phyloP scores from a whole-genome alignment of 2,329 filamentous ascomycete species.

The Byssothecium circinans region DNA sequence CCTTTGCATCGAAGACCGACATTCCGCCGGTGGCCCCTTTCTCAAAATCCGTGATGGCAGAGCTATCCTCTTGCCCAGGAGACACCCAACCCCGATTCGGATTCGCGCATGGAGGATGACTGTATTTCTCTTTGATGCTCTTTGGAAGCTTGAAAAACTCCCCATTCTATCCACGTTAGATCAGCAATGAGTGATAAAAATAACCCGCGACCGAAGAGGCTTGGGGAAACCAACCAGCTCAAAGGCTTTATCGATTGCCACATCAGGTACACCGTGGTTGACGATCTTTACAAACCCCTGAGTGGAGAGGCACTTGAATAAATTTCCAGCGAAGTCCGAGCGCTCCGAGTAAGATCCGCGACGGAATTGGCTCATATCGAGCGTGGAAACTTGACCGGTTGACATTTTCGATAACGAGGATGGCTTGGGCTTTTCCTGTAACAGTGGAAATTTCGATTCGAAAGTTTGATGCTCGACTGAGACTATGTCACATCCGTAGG shows the following conservation, averaged over 20 bases:
- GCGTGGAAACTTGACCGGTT: no score
- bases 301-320: slow-evolving; percentile 1
- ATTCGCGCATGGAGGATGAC: slow-evolving; percentile 2
- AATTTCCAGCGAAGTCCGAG: slow-evolving; percentile 1
- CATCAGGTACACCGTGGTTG: slow-evolving; percentile 12
- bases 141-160: slow-evolving; percentile 13
- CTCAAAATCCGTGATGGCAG: slow-evolving; percentile 3
- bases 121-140: slow-evolving; percentile 3
- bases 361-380: no score
- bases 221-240: slow-evolving; percentile 1
- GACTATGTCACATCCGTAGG: no score
- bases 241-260: slow-evolving; percentile 4
- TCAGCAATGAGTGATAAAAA: no score
- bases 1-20: slow-evolving; percentile 9
- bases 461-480: no score
- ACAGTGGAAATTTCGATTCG: no score
- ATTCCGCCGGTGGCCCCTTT: slow-evolving; percentile 2
- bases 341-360: no score
- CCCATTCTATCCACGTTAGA: slow-evolving; percentile 5
- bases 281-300: slow-evolving; percentile 12
- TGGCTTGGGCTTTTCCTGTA: no score
- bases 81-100: slow-evolving; percentile 17
- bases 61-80: no score
- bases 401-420: no score
- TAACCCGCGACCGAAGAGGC: no score